Evolutionary conservation across 768 basidiomycete genomes (phyloP).

Genomic region (Paxillus rubicundulus): DNA sequence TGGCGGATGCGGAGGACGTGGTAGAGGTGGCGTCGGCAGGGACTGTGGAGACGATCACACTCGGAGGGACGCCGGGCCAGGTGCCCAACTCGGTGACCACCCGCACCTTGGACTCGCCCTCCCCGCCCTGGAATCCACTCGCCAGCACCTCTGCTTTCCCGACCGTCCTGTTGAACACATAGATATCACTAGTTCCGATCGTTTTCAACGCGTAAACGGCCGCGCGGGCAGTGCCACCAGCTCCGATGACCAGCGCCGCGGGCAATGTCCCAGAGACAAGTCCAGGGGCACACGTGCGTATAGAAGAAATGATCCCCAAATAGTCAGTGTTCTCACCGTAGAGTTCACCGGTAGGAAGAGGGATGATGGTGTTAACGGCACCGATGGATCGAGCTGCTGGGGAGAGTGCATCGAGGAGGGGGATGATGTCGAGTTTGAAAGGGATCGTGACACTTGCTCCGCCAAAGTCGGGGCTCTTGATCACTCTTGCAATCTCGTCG

Average conservation of each 20-base stretch:
- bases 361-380: constrained; percentile 90
- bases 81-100: constrained; percentile 56
- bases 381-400: constrained; percentile 84
- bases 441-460: constrained; percentile 98
- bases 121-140: constrained; percentile 54
- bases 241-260: constrained; percentile 84
- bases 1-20: constrained; percentile 15
- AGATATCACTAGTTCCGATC: constrained; percentile 67
- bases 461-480: constrained; percentile 74
- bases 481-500: constrained; percentile 59
- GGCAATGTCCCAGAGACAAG: constrained; percentile 30
- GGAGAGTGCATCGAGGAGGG: constrained; percentile 75
- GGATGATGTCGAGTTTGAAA: constrained; percentile 87
- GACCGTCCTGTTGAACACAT: constrained; percentile 84
- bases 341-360: constrained; percentile 42
- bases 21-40: constrained; percentile 63
- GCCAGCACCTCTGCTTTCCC: constrained; percentile 71
- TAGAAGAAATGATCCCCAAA: constrained; percentile 73
- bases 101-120: constrained; percentile 44
- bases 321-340: constrained; percentile 97
- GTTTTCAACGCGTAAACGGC: constrained; percentile 85
- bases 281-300: constrained; percentile 42
- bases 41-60: constrained; percentile 85
- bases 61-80: constrained; percentile 54
- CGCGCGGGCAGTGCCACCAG: constrained; percentile 92